Conservation (phyloP, 2,329 filamentous ascomycete species). For the Tolypocladium album region DNA sequence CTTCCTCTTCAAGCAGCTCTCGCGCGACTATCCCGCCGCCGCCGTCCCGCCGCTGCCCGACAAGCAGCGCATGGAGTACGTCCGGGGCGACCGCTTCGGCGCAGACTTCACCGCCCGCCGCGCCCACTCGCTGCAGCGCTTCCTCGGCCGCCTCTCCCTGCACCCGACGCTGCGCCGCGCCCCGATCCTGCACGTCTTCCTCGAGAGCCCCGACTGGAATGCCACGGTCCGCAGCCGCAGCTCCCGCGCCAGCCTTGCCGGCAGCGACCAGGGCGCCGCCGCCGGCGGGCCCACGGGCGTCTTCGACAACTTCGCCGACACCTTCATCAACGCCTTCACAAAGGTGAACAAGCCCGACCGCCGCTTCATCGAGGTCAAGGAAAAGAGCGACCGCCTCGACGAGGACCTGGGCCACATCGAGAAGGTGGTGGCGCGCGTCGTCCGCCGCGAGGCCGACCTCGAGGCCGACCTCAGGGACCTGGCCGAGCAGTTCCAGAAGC, state of each 20-base stretch:
- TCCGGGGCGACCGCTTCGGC: slow-evolving; percentile 90
- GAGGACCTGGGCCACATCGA: slow-evolving; percentile 89
- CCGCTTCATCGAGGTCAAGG: slow-evolving; percentile 86
- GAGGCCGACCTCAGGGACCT: slow-evolving; percentile 84
- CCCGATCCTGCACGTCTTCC: slow-evolving; percentile 73
- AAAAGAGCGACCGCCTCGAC: slow-evolving; percentile 86
- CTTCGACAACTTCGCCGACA: slow-evolving; percentile 92
- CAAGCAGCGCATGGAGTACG: slow-evolving; percentile 99
- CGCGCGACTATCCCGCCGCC: slow-evolving; percentile 78
- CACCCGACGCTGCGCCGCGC: slow-evolving; percentile 83
- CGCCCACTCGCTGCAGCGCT: slow-evolving; percentile 83
- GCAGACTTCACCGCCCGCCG: slow-evolving; percentile 82
- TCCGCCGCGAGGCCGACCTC: slow-evolving; percentile 76
- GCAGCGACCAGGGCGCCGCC: slow-evolving; percentile 29
- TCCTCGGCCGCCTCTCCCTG: slow-evolving; percentile 73
- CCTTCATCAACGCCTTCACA: slow-evolving; percentile 92
- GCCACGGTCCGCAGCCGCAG: slow-evolving; percentile 79
- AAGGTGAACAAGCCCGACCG: slow-evolving; percentile 94
- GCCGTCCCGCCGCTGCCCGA: slow-evolving; percentile 92
- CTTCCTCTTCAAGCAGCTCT: slow-evolving; percentile 87
- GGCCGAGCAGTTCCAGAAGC: slow-evolving; percentile 87
- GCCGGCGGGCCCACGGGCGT: slow-evolving; percentile 51
- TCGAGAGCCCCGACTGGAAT: slow-evolving; percentile 94
- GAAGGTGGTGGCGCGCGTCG: slow-evolving; percentile 88
- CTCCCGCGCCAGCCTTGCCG: slow-evolving; percentile 46